Percentiles rank a stretch among this genome's conserved stretches.
phyloP scores from a whole-genome alignment of 1,139 yeast species.

The Yamadazyma membranifaciens region DNA sequence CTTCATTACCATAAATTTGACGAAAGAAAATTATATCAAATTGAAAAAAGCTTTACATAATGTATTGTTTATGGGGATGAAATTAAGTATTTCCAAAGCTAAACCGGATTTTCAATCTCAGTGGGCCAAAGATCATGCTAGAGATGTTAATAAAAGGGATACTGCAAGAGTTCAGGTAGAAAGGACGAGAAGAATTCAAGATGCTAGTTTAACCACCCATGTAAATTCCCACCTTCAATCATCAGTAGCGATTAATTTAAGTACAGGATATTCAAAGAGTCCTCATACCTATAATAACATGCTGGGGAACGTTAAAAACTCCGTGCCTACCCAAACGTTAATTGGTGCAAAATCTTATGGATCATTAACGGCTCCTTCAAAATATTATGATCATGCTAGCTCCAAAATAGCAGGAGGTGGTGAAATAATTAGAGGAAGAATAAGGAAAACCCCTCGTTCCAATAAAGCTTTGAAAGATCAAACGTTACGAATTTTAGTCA shows the following conservation, averaged over 20 bases:
- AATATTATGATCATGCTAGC: conserved; percentile 14
- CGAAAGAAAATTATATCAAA: conserved; percentile 41
- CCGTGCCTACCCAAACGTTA: conserved; percentile 31
- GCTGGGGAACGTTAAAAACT: conserved; percentile 37
- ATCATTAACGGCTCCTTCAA: conserved; percentile 19
- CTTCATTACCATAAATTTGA: conserved; percentile 58
- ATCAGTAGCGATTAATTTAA: conserved; percentile 15
- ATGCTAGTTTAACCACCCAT: conserved; percentile 34
- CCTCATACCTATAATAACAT: conserved; percentile 33
- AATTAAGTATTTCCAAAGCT: conserved; percentile 53
- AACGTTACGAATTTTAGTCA: conserved; percentile 64
- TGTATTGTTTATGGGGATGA: conserved; percentile 70
- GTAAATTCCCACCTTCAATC: conserved; percentile 22
- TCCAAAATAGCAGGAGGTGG: conserved; percentile 35
- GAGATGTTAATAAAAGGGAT: conserved; percentile 33
- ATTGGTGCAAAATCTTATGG: conserved; percentile 39
- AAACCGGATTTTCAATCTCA: conserved; percentile 31
- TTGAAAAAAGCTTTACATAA: conserved; percentile 64
- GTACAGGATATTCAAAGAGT: conserved; percentile 31
- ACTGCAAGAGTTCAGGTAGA: conserved; percentile 27
- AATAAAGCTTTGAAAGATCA: conserved; percentile 43
- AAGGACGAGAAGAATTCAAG: conserved; percentile 41
- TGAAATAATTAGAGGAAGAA: conserved; percentile 59
- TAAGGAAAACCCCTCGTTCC: conserved; percentile 52
- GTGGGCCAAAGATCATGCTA: conserved; percentile 42